Conservation (phyloP, 2,329 filamentous ascomycete species). For the Monosporascus sp. region DNA sequence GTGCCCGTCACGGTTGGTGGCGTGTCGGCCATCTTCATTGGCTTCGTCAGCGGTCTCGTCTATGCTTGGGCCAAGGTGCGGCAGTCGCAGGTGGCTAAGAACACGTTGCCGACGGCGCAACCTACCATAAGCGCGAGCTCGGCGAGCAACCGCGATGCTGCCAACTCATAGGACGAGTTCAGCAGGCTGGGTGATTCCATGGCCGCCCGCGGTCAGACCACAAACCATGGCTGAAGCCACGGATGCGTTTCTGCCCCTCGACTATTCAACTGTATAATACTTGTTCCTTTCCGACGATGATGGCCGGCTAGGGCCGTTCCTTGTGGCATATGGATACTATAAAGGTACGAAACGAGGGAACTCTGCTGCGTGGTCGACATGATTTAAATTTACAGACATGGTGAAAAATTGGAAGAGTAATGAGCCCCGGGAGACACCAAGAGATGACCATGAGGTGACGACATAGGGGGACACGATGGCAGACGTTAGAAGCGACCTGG, state of each 20-base stretch:
- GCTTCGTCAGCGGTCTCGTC: slow-evolving; percentile 87
- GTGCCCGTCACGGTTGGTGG: slow-evolving; percentile 89
- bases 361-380: neutral
- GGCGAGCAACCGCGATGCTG: slow-evolving; percentile 81
- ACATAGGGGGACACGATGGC: no score
- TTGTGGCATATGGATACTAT: neutral
- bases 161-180: slow-evolving; percentile 53
- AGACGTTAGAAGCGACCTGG: no score
- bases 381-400: neutral
- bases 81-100: slow-evolving; percentile 64
- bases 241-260: slow-evolving; percentile 7
- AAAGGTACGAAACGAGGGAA: neutral
- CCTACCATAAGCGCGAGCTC: slow-evolving; percentile 81
- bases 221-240: slow-evolving; percentile 10
- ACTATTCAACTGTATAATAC: slow-evolving; percentile 24
- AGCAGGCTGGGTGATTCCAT: neutral
- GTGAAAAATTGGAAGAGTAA: neutral
- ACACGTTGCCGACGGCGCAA: slow-evolving; percentile 62
- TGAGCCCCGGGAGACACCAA: neutral
- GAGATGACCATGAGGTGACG: no score
- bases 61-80: slow-evolving; percentile 84
- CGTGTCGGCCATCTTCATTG: slow-evolving; percentile 84
- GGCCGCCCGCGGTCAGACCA: slow-evolving; percentile 5
- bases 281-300: slow-evolving; percentile 6
- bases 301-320: neutral